A percentile compares a stretch with the other conserved stretches of the same genome.
These are phyloP conservation scores for Medicago ruthenica DNA, from an alignment of 306 rosid genomes.

Conservation along the genomic window DNA sequence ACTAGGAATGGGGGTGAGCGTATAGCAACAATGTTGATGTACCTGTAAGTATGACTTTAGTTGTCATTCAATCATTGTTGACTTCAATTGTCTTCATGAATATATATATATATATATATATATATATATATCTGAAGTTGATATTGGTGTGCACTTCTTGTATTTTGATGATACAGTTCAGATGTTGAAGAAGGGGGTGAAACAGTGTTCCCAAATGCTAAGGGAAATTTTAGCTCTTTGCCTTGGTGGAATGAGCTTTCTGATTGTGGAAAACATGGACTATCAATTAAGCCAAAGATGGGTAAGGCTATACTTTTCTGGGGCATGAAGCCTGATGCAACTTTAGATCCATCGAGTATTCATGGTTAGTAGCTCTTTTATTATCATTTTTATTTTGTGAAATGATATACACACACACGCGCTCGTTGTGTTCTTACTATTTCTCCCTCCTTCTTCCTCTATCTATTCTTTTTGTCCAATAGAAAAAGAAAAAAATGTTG, in stretches of 20 bases:
- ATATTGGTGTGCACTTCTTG: constrained; percentile 25
- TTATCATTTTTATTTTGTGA: too few species aligned
- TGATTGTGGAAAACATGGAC: constrained; percentile 85
- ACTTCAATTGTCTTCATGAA: constrained; percentile 6
- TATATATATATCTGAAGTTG: constrained; percentile 8
- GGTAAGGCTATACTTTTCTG: constrained; percentile 97
- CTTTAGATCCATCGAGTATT: constrained; percentile 81
- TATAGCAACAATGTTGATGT: constrained; percentile 87
- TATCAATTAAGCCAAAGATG: constrained; percentile 88
- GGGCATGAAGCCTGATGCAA: constrained; percentile 94
- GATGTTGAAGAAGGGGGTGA: constrained; percentile 99
- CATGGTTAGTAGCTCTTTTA: constrained; percentile 68
- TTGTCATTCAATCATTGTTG: background rate
- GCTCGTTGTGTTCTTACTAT: too few species aligned
- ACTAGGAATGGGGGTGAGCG: constrained; percentile 87
- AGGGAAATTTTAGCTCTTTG: constrained; percentile 84
- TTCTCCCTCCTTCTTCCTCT: too few species aligned
- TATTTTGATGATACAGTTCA: constrained; percentile 62
- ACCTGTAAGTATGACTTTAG: constrained; percentile 69
- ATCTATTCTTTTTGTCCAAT: too few species aligned
- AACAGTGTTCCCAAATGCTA: constrained; percentile 88
- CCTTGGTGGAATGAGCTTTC: constrained; percentile 97
- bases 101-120: background rate
- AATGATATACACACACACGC: too few species aligned
- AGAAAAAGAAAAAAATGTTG: too few species aligned